Percentiles rank a stretch among this genome's conserved stretches.
Evolutionary conservation across 2,329 filamentous ascomycete genomes (phyloP).

Genomic region (Pseudogymnoascus sp.): DNA sequence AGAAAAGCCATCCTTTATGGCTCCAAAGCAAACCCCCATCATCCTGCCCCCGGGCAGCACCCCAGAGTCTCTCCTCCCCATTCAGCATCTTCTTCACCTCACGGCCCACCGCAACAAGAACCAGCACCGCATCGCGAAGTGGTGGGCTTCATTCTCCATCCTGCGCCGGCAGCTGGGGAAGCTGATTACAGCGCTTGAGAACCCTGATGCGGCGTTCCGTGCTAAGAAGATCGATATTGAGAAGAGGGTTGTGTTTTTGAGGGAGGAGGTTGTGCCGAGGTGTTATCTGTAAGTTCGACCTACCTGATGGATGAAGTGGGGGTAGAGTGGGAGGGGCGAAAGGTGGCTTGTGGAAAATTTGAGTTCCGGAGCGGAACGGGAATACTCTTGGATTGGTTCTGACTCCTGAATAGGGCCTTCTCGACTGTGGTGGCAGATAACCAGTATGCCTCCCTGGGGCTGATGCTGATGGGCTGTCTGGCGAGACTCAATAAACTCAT

Average conservation of each 20-base stretch:
- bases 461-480: constrained; percentile 57
- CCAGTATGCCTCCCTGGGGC: constrained; percentile 63
- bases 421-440: constrained; percentile 61
- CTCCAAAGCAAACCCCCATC: constrained; percentile 1
- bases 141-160: constrained; percentile 69
- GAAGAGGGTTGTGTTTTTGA: constrained; percentile 30
- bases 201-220: constrained; percentile 32
- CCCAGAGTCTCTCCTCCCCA: constrained; percentile 27
- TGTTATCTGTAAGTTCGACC: constrained; percentile 36
- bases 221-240: constrained; percentile 24
- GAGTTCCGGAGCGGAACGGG: background rate
- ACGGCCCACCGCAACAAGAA: constrained; percentile 82
- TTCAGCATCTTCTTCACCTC: constrained; percentile 54
- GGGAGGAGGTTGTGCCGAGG: constrained; percentile 32
- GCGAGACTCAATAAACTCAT: constrained; percentile 46
- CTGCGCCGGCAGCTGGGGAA: constrained; percentile 58
- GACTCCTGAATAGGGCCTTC: constrained; percentile 42
- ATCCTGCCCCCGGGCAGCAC: background rate
- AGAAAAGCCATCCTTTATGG: background rate
- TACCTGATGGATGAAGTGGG: background rate
- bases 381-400: background rate
- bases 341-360: background rate
- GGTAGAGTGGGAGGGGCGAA: background rate
- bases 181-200: constrained; percentile 37
- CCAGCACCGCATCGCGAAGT: constrained; percentile 72